Evolutionary conservation across 805 yeast genomes (phyloP).

Genomic region (Candida easanensis): DNA sequence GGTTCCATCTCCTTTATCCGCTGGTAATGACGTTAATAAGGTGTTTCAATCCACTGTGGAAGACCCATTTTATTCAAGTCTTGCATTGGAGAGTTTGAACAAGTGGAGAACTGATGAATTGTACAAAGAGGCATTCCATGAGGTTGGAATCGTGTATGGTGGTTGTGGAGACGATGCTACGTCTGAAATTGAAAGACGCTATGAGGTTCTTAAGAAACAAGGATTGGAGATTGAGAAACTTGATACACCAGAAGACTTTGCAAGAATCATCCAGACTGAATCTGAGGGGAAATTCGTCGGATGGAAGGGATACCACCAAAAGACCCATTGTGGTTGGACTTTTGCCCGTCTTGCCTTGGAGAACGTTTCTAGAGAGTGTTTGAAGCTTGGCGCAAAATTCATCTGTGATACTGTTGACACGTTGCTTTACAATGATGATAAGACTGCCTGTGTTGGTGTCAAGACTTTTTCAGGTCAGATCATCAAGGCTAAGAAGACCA

Average conservation of each 20-base stretch:
- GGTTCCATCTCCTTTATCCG: slow-evolving; percentile 36
- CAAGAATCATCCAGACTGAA: neutral
- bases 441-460: slow-evolving; percentile 27
- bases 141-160: slow-evolving; percentile 31
- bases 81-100: slow-evolving; percentile 32
- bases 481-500: slow-evolving; percentile 24
- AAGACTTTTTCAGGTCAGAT: slow-evolving; percentile 27
- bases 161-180: slow-evolving; percentile 14
- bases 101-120: slow-evolving; percentile 33
- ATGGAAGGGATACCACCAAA: slow-evolving; percentile 33
- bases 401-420: slow-evolving; percentile 13
- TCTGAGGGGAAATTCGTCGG: slow-evolving; percentile 12
- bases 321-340: slow-evolving; percentile 34
- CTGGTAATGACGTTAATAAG: slow-evolving; percentile 40
- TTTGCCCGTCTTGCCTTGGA: slow-evolving; percentile 33
- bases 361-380: slow-evolving; percentile 28
- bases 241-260: slow-evolving; percentile 6
- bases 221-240: slow-evolving; percentile 6
- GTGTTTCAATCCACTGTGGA: slow-evolving; percentile 27
- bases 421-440: slow-evolving; percentile 20
- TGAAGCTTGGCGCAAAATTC: slow-evolving; percentile 31
- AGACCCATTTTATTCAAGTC: slow-evolving; percentile 17
- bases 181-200: slow-evolving; percentile 11
- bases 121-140: slow-evolving; percentile 29
- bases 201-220: neutral